These are phyloP conservation scores for Sclerotinia minor DNA, from an alignment of 2,329 filamentous ascomycete genomes.

Conservation along the genomic window DNA sequence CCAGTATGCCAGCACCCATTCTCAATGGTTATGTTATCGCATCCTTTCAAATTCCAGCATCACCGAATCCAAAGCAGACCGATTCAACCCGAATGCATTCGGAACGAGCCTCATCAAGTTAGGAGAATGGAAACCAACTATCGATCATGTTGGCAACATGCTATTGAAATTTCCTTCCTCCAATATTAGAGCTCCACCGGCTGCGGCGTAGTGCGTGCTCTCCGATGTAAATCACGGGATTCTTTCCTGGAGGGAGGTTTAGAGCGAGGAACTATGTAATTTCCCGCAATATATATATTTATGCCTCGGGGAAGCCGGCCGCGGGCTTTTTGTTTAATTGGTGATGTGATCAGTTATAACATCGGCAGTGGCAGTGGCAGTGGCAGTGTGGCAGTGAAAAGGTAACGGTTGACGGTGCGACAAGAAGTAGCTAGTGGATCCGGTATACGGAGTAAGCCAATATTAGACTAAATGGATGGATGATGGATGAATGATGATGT, in stretches of 20 bases:
- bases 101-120: background rate
- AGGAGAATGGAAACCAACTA: background rate
- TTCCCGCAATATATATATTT: background rate
- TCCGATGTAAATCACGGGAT: conserved; percentile 19
- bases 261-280: background rate
- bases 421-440: background rate
- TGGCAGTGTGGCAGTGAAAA: background rate
- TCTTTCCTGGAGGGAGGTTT: conserved; percentile 11
- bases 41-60: background rate
- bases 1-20: conserved; percentile 9
- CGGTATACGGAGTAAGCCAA: conserved; percentile 8
- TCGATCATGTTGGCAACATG: background rate
- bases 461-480: conserved; percentile 4
- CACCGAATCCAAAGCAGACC: background rate
- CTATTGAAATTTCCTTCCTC: background rate
- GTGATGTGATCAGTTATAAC: conserved; percentile 7
- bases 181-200: conserved; percentile 10
- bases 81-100: background rate
- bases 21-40: background rate
- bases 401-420: conserved; percentile 3
- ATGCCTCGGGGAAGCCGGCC: conserved; percentile 3
- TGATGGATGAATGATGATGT: background rate
- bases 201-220: background rate
- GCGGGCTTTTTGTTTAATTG: background rate
- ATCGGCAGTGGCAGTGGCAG: conserved; percentile 9